A percentile compares a stretch with the other conserved stretches of the same genome.
Conservation (phyloP, 1,284 basidiomycete genomes). For the Cryptococcus maquisensis region DNA sequence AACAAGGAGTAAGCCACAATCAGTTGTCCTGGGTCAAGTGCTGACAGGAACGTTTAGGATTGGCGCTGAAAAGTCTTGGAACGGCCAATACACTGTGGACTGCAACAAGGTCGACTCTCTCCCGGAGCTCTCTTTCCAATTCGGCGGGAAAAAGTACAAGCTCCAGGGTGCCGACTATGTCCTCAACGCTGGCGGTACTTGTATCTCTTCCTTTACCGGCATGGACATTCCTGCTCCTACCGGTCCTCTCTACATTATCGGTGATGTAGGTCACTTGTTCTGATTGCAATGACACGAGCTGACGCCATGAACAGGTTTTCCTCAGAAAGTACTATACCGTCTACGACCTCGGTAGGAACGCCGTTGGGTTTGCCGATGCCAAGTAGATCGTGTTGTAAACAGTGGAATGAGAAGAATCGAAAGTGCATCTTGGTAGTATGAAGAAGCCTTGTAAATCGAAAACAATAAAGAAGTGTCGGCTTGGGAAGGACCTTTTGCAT, state of each 20-base stretch:
- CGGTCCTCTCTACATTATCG: slow-evolving; percentile 88
- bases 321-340: slow-evolving; percentile 88
- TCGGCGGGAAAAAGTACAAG: slow-evolving; percentile 73
- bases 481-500: neutral
- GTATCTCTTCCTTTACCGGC: slow-evolving; percentile 90
- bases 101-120: slow-evolving; percentile 77
- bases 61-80: slow-evolving; percentile 88
- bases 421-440: neutral
- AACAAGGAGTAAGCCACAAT: slow-evolving; percentile 67
- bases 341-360: slow-evolving; percentile 72
- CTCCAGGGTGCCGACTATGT: slow-evolving; percentile 84
- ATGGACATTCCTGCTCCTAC: slow-evolving; percentile 87
- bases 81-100: slow-evolving; percentile 88
- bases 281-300: neutral
- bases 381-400: slow-evolving; percentile 19
- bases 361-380: slow-evolving; percentile 41
- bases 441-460: neutral
- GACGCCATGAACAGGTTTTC: slow-evolving; percentile 53
- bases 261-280: slow-evolving; percentile 52
- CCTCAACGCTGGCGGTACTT: slow-evolving; percentile 81
- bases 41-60: slow-evolving; percentile 53
- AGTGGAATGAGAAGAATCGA: neutral
- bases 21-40: neutral
- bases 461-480: neutral
- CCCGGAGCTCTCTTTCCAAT: slow-evolving; percentile 82